Evolutionary conservation across 768 basidiomycete genomes (phyloP).

Genomic region (Boletus bicolor): DNA sequence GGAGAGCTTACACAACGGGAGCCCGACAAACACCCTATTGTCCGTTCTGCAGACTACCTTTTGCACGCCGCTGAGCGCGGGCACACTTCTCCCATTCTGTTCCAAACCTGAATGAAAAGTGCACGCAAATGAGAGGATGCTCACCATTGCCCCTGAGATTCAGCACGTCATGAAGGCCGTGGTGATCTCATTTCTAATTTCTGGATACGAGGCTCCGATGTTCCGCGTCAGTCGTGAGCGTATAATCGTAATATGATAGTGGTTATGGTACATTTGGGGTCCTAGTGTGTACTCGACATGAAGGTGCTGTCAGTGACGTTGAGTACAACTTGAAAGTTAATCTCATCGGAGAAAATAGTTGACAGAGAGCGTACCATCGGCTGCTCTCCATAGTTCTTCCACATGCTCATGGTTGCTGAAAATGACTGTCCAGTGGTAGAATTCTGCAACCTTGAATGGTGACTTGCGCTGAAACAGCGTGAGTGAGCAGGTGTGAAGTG

Average conservation of each 20-base stretch:
- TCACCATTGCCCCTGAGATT: slow-evolving; percentile 15
- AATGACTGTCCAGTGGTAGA: too few relatives aligned
- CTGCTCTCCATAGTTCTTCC: too few relatives aligned
- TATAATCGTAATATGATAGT: slow-evolving; percentile 18
- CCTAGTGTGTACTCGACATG: slow-evolving; percentile 40
- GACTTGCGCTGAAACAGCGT: too few relatives aligned
- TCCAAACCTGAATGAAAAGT: not conserved
- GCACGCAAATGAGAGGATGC: not conserved
- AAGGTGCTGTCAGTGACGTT: slow-evolving; percentile 27
- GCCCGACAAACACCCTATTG: slow-evolving; percentile 49
- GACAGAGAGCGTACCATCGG: slow-evolving; percentile 2
- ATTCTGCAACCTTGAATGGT: too few relatives aligned
- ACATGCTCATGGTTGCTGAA: too few relatives aligned
- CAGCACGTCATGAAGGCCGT: slow-evolving; percentile 39
- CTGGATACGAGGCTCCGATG: slow-evolving; percentile 36
- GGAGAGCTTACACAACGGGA: slow-evolving; percentile 39
- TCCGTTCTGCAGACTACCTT: slow-evolving; percentile 30
- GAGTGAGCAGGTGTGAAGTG: not conserved
- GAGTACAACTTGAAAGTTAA: not conserved
- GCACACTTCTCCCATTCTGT: slow-evolving; percentile 44
- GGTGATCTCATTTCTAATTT: slow-evolving; percentile 42
- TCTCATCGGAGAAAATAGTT: not conserved
- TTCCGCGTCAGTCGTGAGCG: slow-evolving; percentile 34
- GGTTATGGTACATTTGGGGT: slow-evolving; percentile 24
- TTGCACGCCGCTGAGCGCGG: slow-evolving; percentile 15